Conservation (phyloP, 83 land plant species). For the Picea abies region DNA sequence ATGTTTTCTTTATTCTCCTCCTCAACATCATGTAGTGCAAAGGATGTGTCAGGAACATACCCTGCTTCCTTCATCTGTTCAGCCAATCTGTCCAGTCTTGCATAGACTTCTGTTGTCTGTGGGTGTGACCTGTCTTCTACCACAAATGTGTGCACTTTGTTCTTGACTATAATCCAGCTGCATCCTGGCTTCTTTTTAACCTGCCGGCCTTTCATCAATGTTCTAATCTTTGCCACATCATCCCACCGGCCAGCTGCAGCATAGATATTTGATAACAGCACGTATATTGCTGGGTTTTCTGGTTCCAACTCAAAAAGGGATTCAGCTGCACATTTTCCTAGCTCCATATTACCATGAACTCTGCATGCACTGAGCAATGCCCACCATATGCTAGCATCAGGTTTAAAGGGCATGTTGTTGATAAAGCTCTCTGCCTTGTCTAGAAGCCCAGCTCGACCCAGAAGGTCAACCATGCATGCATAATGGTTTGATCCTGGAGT, state of each 20-base stretch:
- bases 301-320: conserved; percentile 2
- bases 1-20: not conserved
- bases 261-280: not conserved
- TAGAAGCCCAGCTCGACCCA: not conserved
- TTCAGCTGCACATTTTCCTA: not conserved
- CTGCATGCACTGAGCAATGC: not conserved
- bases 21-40: not conserved
- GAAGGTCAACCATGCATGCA: not conserved
- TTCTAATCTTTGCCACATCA: not conserved
- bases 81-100: not conserved
- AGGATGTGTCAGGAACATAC: not conserved
- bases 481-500: not conserved
- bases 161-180: not conserved
- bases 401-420: not conserved
- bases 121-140: not conserved
- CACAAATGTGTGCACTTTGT: not conserved
- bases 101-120: not conserved
- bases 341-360: not conserved
- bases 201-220: not conserved
- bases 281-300: not conserved
- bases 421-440: not conserved
- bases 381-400: not conserved
- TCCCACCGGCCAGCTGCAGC: not conserved
- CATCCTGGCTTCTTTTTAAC: not conserved
- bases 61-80: not conserved